Conservation (phyloP, 2,329 filamentous ascomycete species). For the Aurifilum marmelostoma region DNA sequence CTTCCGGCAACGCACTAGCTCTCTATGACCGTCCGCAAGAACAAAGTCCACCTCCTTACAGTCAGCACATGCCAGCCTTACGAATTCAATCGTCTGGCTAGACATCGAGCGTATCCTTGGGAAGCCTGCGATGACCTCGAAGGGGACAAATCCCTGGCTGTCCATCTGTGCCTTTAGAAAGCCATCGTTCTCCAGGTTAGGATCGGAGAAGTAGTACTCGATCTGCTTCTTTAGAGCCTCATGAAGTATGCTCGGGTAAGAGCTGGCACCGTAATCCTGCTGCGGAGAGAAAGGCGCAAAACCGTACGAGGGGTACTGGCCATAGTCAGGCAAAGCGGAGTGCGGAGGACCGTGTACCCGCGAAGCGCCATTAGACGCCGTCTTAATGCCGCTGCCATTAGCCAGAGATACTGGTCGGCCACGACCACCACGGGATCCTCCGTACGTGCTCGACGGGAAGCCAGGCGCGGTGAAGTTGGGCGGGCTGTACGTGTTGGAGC, state of each 20-base stretch:
- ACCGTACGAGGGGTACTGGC: slow-evolving; percentile 45
- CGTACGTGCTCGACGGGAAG: slow-evolving; percentile 16
- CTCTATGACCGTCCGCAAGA: slow-evolving; percentile 73
- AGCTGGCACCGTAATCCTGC: slow-evolving; percentile 30
- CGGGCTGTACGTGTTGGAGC: slow-evolving; percentile 23
- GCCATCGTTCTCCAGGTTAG: slow-evolving; percentile 92
- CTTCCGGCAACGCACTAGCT: slow-evolving; percentile 74
- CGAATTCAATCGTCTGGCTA: slow-evolving; percentile 66
- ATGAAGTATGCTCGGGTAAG: slow-evolving; percentile 36
- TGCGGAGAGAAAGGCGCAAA: slow-evolving; percentile 61
- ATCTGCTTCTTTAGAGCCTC: slow-evolving; percentile 56
- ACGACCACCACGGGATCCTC: slow-evolving; percentile 43
- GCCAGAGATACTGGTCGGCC: slow-evolving; percentile 33
- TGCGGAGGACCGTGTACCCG: slow-evolving; percentile 33
- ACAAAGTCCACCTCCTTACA: slow-evolving; percentile 76
- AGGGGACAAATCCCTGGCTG: slow-evolving; percentile 84
- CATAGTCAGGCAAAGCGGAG: slow-evolving; percentile 41
- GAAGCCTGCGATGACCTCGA: slow-evolving; percentile 82
- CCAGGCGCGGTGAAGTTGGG: slow-evolving; percentile 9
- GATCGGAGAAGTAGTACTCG: slow-evolving; percentile 96
- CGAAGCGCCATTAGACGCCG: slow-evolving; percentile 29
- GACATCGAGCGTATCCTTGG: slow-evolving; percentile 78
- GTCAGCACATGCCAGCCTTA: slow-evolving; percentile 75
- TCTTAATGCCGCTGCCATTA: slow-evolving; percentile 23
- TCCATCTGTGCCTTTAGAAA: slow-evolving; percentile 93